A percentile compares a stretch with the other conserved stretches of the same genome.
These are phyloP conservation scores for Penicillium occitanis DNA, from an alignment of 2,329 filamentous ascomycete genomes.

Conservation along the genomic window DNA sequence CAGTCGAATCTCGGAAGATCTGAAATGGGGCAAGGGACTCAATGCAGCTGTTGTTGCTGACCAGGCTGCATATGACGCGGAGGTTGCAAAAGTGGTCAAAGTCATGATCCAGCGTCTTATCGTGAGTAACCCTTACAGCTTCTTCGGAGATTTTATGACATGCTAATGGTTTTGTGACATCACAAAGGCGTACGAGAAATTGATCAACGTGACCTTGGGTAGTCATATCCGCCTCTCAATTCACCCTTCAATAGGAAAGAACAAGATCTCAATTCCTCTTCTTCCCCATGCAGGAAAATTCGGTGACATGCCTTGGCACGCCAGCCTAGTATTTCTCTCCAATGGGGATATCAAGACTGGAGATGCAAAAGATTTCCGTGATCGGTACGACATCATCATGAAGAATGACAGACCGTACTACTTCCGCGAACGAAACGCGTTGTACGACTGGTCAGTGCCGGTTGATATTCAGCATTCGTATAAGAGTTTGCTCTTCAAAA, in stretches of 20 bases:
- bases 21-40: conserved; percentile 10
- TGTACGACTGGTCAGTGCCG: conserved; percentile 17
- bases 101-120: conserved; percentile 37
- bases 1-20: conserved; percentile 46
- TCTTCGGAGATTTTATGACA: background rate
- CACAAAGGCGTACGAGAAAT: conserved; percentile 52
- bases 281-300: conserved; percentile 48
- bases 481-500: conserved; percentile 11
- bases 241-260: conserved; percentile 51
- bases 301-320: conserved; percentile 57
- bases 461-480: conserved; percentile 15
- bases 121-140: background rate
- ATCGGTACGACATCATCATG: conserved; percentile 12
- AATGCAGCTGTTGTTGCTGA: conserved; percentile 31
- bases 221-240: conserved; percentile 55
- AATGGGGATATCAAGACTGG: conserved; percentile 6
- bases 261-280: conserved; percentile 53
- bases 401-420: conserved; percentile 12
- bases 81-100: conserved; percentile 30
- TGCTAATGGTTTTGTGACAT: background rate
- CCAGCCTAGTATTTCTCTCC: conserved; percentile 27
- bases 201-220: conserved; percentile 49
- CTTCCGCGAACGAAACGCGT: conserved; percentile 10
- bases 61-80: conserved; percentile 37
- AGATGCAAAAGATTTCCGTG: conserved; percentile 8